Evolutionary conservation across 768 basidiomycete species (phyloP).

Genomic region (Strobilomyces confusus): DNA sequence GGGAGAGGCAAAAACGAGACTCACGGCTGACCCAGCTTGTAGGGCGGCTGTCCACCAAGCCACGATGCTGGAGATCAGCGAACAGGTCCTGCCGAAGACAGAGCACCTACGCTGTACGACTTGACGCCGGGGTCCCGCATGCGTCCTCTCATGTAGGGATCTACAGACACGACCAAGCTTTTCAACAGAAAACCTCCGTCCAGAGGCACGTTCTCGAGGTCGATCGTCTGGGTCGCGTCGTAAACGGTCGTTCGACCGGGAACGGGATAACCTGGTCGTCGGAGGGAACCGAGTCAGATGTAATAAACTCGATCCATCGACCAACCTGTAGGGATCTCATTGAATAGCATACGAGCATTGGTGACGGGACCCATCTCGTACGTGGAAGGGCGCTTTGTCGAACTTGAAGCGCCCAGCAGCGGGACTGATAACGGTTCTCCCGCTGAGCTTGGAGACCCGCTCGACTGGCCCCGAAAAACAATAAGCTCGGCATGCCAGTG

Average conservation of each 20-base stretch:
- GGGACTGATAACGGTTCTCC: background rate
- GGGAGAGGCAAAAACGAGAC: background rate
- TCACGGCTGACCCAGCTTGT: background rate
- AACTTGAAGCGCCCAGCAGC: background rate
- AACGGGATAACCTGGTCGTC: background rate
- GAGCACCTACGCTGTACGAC: background rate
- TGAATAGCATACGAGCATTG: conserved; percentile 1
- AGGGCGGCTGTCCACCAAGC: background rate
- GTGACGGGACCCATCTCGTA: background rate
- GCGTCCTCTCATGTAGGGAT: conserved; percentile 3
- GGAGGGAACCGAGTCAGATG: background rate
- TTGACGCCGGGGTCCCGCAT: background rate
- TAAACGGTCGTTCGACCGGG: conserved; percentile 2
- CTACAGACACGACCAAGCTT: conserved; percentile 1
- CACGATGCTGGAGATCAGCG: background rate
- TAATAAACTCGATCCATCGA: background rate
- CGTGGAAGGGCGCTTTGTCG: background rate
- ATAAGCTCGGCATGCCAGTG: no score
- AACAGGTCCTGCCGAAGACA: background rate
- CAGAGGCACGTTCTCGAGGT: background rate
- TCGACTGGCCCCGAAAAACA: background rate
- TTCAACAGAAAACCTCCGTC: conserved; percentile 6
- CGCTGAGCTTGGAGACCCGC: background rate
- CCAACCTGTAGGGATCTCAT: background rate
- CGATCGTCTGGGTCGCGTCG: conserved; percentile 1